Percentiles rank a stretch among this genome's conserved stretches.
These are phyloP conservation scores for Peronosclerospora sorghi DNA, from an alignment of 352 stramenopile species.

Conservation along the genomic window DNA sequence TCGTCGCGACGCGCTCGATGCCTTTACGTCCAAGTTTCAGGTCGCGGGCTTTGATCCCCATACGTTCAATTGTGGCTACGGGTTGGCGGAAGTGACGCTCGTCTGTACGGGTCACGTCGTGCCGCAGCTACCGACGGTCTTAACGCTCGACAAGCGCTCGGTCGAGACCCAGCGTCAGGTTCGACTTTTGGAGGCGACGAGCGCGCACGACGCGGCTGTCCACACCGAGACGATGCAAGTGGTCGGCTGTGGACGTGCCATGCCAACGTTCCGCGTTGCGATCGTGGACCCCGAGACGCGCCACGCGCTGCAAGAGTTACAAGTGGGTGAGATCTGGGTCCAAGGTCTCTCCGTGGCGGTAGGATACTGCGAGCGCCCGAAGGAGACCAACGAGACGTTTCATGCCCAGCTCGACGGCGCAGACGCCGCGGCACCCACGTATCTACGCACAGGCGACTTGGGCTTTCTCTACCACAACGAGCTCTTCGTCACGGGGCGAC, in stretches of 20 bases:
- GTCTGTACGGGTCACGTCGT: conserved; percentile 66
- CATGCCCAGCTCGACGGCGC: conserved; percentile 32
- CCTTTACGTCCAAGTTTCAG: conserved; percentile 61
- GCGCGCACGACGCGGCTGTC: conserved; percentile 9
- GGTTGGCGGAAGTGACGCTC: conserved; percentile 72
- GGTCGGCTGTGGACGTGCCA: conserved; percentile 72
- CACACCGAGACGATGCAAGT: conserved; percentile 42
- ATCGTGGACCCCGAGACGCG: conserved; percentile 9
- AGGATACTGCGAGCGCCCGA: conserved; percentile 62
- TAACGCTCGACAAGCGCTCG: conserved; percentile 49
- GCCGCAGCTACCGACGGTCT: conserved; percentile 43
- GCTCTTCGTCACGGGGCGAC: conserved; percentile 61
- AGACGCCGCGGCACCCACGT: conserved; percentile 26
- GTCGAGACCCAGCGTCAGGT: conserved; percentile 48
- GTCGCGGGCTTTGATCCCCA: conserved; percentile 43
- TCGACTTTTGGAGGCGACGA: conserved; percentile 20
- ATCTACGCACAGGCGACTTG: conserved; percentile 64
- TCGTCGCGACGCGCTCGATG: conserved; percentile 58
- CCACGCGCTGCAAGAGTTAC: conserved; percentile 12
- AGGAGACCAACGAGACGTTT: conserved; percentile 70
- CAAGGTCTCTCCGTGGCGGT: conserved; percentile 59
- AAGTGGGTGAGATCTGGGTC: conserved; percentile 91
- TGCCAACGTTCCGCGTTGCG: conserved; percentile 57
- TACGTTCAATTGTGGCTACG: conserved; percentile 78
- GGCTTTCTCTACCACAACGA: conserved; percentile 56